Base-by-base conservation (phyloP, 257 asterid genomes). In the Fraxinus anomala region DNA sequence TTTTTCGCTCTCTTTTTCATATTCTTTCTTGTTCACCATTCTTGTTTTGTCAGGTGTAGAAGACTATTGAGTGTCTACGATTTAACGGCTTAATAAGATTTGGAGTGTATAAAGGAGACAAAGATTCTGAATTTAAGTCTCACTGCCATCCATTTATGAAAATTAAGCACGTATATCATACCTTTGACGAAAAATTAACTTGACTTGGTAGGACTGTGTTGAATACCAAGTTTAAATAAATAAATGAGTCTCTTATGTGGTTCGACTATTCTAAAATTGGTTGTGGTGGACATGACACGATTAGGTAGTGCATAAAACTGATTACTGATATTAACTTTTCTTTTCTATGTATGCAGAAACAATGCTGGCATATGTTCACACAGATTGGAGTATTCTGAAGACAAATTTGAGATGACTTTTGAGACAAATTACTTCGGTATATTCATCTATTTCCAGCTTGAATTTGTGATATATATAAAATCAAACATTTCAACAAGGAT, bases 341-440 rank as follows among this genome's bases (percentile, higher is more conserved):
- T 37, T 37, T 39, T 49, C n/a, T 49, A 0, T 49, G 59, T 65
- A 75, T 83, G 92, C 94, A 94, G 98, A 94, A 94, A 94, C 73
- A 94, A 94, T 90, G 97, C 98, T 72, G 97, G 98, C 84, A 94
- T 91, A 78, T 94, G 89, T 80, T 91, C 98, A 63, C 94, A 83
- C 19, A 91, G 90, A 84, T 81, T 92, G 88, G 97, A 94, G 77
- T 92, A 83, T 74, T 94, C 98, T 73, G 97, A 94, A 83, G 97
- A 94, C 76, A 92, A 94, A 84, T 84, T 90, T 82, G 98, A 92
- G 96, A 92, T 92, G 79, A 94, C 97, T 77, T 91, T 91, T 87
- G 97, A 97, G 81, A 92, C 97, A 40, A 92, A 92, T 81, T 94
- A 91, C 87, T 85, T 92, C 71, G 97, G 97, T 94, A 83, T 49